Evolutionary conservation across 805 yeast genomes (phyloP).

Genomic region (Ogataea siamensis): DNA sequence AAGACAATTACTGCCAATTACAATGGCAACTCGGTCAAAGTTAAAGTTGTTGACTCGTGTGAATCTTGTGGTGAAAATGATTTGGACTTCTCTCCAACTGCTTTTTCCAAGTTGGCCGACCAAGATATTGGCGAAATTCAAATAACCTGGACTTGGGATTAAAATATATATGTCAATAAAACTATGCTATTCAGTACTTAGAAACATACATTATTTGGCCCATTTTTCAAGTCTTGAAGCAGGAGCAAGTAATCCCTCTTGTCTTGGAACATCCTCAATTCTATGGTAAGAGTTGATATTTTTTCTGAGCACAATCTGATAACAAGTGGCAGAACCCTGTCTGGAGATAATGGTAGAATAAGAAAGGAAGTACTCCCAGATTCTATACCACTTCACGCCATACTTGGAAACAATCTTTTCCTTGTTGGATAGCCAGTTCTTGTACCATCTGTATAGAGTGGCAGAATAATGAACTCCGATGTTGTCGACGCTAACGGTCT

Average conservation of each 20-base stretch:
- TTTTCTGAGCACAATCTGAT: conserved; percentile 87
- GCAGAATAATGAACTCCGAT: conserved; percentile 93
- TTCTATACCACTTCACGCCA: conserved; percentile 87
- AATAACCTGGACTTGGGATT: conserved; percentile 45
- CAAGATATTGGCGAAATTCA: conserved; percentile 44
- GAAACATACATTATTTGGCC: conserved; percentile 40
- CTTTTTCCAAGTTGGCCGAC: conserved; percentile 47
- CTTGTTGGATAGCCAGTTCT: conserved; percentile 87
- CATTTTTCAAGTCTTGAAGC: conserved; percentile 53
- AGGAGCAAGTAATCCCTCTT: conserved; percentile 68
- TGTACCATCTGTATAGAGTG: conserved; percentile 91
- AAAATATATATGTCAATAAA: conserved; percentile 1
- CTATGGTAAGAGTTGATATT: conserved; percentile 83
- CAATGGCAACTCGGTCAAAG: conserved; percentile 48
- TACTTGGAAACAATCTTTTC: conserved; percentile 74
- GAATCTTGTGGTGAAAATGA: conserved; percentile 45
- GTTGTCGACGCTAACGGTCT: conserved; percentile 77
- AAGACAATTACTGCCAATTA: conserved; percentile 45
- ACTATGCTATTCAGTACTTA: background rate
- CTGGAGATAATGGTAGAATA: conserved; percentile 80
- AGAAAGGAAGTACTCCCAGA: conserved; percentile 90
- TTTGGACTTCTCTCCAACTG: conserved; percentile 55
- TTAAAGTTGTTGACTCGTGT: conserved; percentile 55
- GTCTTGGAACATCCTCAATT: conserved; percentile 73
- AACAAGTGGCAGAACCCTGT: conserved; percentile 92